Base-by-base conservation (phyloP, 495 filamentous ascomycete genomes). In the Daldinia caldariorum region DNA sequence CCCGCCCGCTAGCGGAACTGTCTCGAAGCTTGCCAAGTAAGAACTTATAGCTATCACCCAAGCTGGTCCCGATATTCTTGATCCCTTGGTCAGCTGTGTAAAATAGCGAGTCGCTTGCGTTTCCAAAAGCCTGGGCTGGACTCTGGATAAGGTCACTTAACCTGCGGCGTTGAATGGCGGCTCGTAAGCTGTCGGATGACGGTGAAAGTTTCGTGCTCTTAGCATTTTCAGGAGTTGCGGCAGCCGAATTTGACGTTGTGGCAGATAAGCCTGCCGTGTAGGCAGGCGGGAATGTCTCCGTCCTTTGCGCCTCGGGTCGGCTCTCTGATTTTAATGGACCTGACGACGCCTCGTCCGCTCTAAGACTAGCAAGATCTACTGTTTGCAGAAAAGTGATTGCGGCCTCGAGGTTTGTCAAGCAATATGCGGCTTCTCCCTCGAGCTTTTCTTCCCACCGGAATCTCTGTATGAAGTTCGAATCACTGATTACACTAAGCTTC, bases 361-460 rank as follows among this genome's bases (percentile, higher is more conserved):
- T 89, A 10, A 99, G 84, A 51, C 90, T 97, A 13, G 94, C 92
- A 8, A 99, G 86, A 76, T 99, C 95, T 31, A 99, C 94, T 26
- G 95, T 97, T 73, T 98, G 94, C n/a, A 99, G 83, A 75, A 99
- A 99, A 58, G 90, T 92, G 49, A 98, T 93, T 53, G 94, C 90
- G 6, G 95, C 95, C 80, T 99, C 95, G 10, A 98, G 89, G 73
- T 95, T 98, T 12, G 95, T 97, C 41, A 99, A 84, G 71, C 95
- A 98, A 77, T 98, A 99, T 16, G 95, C 94, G 10, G 92, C 91
- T 78, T 98, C 96, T 29, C 95, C 95, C 54, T 95, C 91, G 14
- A 98, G 87, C 70, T 93, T 97, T 51, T 81, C 90, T 50, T 91
- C 87, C 66, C 92, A 90, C 64, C 95, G 90, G 76, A 99, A 99